Evolutionary conservation across 495 filamentous ascomycete genomes (phyloP).

Genomic region (Penicillium desertorum): DNA sequence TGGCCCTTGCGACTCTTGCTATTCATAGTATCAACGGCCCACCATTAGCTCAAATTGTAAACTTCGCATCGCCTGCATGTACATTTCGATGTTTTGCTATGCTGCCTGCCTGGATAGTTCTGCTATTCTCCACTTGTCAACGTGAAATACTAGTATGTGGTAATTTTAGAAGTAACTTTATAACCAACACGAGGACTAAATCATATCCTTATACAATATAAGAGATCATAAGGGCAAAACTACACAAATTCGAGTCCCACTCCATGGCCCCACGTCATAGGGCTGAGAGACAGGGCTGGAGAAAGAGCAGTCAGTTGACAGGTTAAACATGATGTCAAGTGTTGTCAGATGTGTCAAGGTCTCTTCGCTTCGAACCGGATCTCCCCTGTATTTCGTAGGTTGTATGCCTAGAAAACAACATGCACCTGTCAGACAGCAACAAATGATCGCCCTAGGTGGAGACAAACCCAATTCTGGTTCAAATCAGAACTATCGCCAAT

Average conservation of each 20-base stretch:
- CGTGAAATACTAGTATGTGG: not conserved
- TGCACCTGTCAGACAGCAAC: conserved; percentile 6
- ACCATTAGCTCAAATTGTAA: not conserved
- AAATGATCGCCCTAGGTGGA: conserved; percentile 1
- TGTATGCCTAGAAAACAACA: not conserved
- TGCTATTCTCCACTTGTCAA: not conserved
- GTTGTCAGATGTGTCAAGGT: conserved; percentile 5
- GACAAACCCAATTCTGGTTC: not conserved
- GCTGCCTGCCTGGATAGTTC: not conserved
- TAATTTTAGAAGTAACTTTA: not conserved
- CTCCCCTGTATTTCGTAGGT: not conserved
- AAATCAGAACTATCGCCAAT: conserved; percentile 7
- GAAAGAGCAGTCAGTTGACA: conserved; percentile 4
- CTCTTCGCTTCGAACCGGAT: conserved; percentile 7
- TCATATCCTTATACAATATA: not conserved
- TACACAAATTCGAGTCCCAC: not conserved
- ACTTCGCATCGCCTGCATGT: not conserved
- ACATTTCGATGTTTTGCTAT: not conserved
- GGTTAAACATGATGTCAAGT: conserved; percentile 8
- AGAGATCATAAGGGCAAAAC: not conserved
- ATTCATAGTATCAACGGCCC: not conserved
- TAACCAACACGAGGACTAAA: not conserved
- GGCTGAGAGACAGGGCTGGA: conserved; percentile 16
- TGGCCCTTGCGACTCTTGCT: not conserved
- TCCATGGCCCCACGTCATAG: conserved; percentile 26